Base-by-base conservation (phyloP, 495 filamentous ascomycete species). In the Rostrohypoxylon terebratum region DNA sequence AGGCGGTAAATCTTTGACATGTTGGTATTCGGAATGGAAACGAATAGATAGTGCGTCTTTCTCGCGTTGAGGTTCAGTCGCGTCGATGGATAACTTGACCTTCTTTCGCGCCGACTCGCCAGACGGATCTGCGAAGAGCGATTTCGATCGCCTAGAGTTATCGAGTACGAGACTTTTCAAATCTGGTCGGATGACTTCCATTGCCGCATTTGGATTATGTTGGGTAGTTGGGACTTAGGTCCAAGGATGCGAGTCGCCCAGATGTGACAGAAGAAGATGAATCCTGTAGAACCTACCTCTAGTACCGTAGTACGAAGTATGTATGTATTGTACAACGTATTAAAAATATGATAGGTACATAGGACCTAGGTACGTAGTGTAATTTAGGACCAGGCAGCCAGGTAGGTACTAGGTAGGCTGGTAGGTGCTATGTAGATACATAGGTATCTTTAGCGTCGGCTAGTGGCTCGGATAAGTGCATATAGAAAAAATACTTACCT, bases 1-100 rank as follows among this genome's bases (percentile, higher is more conserved):
- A 48, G 92, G 89, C n/a, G 96, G 96, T 33, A 98, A 85, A 72
- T 93, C 91, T 72, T 86, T 87, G 20, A 97, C 91, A 72, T 92
- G 83, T 71, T 90, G 86, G 77, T 99, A 99, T 83, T 99, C 95
- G 65, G 86, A 80, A 66, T 82, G 80, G 2, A 85, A 76, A 14
- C 82, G 83, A n/a, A 85, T 58, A 66, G 82, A 83, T n/a, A 84
- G 75, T 44, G 77, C 76, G 13, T 82, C 70, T 66, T 82, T 81
- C 54, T 77, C 79, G 67, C 77, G 77, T 63, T 81, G 80, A 20
- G 78, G 63, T 51, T 84, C 81, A 63, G 31, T 63, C 53, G 77
- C 53, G 47, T 80, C 79, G 13, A 74, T 73, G 34, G 81, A 78
- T 21, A 85, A 78, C 68, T 78, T 82, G 71, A 83, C 63, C 48